These are phyloP conservation scores for Plantago major DNA, from an alignment of 257 asterid genomes.

Conservation along the genomic window DNA sequence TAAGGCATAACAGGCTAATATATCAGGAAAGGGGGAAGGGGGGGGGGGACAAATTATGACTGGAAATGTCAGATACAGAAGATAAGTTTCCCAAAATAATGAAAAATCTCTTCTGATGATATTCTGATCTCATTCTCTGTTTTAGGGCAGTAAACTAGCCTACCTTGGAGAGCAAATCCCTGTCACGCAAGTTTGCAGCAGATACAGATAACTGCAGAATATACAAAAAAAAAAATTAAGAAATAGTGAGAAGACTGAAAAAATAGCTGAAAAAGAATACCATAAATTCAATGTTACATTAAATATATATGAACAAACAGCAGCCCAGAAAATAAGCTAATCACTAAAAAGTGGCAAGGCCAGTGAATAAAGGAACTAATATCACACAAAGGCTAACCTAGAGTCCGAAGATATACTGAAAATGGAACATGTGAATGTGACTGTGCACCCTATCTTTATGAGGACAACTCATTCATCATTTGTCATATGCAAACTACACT, in stretches of 20 bases:
- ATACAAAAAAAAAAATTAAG: conserved; percentile 15
- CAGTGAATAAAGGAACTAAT: neutral
- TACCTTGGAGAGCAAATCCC: conserved; percentile 95
- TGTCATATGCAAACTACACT: neutral
- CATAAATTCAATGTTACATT: neutral
- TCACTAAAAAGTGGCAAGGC: neutral
- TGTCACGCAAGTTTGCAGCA: conserved; percentile 77
- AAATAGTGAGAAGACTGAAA: conserved; percentile 10
- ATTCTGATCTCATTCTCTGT: conserved; percentile 5
- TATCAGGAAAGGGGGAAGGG: conserved; percentile 5
- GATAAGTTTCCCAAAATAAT: conserved; percentile 8
- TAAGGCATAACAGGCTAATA: conserved; percentile 7
- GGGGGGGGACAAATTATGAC: neutral
- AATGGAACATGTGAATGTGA: neutral
- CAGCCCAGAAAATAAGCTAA: neutral
- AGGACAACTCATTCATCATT: neutral
- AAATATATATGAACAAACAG: neutral
- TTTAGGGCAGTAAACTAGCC: conserved; percentile 26
- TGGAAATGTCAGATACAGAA: neutral
- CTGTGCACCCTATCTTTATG: neutral
- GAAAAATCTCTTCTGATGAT: neutral
- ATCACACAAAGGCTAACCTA: neutral
- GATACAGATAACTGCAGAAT: conserved; percentile 84
- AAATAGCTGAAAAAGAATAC: conserved; percentile 1
- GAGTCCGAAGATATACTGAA: neutral